Evolutionary conservation across 345 rosid genomes (phyloP).

Genomic region (Arabis alpina): DNA sequence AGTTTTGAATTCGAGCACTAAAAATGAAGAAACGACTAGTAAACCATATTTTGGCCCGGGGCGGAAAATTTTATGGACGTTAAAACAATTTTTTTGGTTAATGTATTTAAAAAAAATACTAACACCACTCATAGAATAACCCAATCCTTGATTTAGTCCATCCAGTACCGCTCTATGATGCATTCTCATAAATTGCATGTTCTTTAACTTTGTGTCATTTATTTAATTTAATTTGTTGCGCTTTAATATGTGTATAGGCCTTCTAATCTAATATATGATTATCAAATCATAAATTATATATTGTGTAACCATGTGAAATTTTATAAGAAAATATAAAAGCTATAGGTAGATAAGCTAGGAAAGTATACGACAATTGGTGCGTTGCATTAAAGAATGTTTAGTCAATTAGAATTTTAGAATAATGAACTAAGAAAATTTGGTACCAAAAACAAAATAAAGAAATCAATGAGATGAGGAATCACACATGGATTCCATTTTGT

Average conservation of each 20-base stretch:
- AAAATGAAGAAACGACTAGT: too few relatives aligned
- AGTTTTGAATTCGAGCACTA: too few relatives aligned
- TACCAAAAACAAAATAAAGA: constrained; percentile 12
- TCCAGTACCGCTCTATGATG: too few relatives aligned
- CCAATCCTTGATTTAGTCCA: too few relatives aligned
- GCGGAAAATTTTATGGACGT: too few relatives aligned
- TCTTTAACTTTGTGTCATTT: neutral
- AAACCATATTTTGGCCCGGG: too few relatives aligned
- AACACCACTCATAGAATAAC: too few relatives aligned
- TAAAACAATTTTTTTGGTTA: too few relatives aligned
- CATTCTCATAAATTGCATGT: neutral
- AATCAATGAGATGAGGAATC: constrained; percentile 33
- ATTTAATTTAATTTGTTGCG: neutral
- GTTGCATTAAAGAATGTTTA: constrained; percentile 9
- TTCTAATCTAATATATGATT: neutral
- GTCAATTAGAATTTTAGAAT: constrained; percentile 9
- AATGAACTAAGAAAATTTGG: constrained; percentile 1
- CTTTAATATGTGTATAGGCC: neutral
- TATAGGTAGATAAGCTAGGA: constrained; percentile 7
- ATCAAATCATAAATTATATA: neutral
- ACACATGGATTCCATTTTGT: constrained; percentile 45
- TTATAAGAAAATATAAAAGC: neutral
- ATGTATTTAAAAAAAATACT: too few relatives aligned
- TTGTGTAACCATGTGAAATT: neutral
- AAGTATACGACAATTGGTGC: constrained; percentile 30